phyloP scores from a whole-genome alignment of 345 rosid species.

The Moricandia moricandioides region DNA sequence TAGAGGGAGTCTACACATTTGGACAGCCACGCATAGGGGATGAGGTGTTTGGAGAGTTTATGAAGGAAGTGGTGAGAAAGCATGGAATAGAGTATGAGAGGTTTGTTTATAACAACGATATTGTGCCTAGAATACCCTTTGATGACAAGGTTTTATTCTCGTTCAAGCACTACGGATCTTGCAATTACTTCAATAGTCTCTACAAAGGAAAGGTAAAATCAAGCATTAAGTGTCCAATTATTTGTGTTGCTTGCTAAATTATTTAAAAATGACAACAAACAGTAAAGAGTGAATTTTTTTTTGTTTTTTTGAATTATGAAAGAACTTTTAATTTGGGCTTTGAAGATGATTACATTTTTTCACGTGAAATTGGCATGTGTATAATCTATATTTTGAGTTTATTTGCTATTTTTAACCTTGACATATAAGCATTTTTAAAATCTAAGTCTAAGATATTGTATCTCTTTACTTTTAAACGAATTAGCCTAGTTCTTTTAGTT shows the following conservation, averaged over 20 bases:
- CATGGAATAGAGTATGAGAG: constrained; percentile 50
- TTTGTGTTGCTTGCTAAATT: not conserved
- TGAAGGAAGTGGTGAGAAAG: constrained; percentile 38
- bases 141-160: constrained; percentile 46
- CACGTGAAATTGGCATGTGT: not conserved
- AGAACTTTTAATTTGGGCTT: not conserved
- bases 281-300: not conserved
- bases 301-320: not conserved
- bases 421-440: not conserved
- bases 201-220: constrained; percentile 51
- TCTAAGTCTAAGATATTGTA: not conserved
- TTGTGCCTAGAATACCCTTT: constrained; percentile 54
- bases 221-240: not conserved
- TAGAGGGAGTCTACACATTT: constrained; percentile 65
- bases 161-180: constrained; percentile 65
- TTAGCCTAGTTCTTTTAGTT: not conserved
- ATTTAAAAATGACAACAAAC: not conserved
- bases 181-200: constrained; percentile 54
- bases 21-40: constrained; percentile 85
- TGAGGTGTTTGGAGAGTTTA: constrained; percentile 41
- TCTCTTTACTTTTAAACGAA: not conserved
- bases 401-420: not conserved
- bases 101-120: constrained; percentile 59
- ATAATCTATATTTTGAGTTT: not conserved
- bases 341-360: not conserved